Evolutionary conservation across 176 grass and related monocot species (phyloP).

Genomic region (Bromus sterilis): DNA sequence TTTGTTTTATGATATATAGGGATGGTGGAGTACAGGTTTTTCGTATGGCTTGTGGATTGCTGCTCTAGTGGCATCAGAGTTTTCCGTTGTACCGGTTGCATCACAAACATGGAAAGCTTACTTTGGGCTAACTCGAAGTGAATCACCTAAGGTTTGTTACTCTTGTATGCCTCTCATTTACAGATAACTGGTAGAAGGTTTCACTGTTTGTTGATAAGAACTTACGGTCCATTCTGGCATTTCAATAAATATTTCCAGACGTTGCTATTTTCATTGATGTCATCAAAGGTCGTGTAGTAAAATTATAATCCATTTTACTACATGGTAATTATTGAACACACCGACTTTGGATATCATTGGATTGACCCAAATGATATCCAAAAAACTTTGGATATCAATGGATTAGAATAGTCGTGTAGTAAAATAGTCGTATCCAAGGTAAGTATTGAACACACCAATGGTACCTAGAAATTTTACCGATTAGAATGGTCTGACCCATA

Average conservation of each 20-base stretch:
- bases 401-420: no score
- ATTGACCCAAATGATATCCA: no score
- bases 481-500: background rate
- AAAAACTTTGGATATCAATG: no score
- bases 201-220: background rate
- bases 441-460: no score
- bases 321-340: no score
- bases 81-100: conserved; percentile 70
- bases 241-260: background rate
- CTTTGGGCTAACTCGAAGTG: conserved; percentile 51
- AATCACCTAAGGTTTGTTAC: conserved; percentile 52
- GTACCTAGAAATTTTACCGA: no score
- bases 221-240: background rate
- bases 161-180: conserved; percentile 1
- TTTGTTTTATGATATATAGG: conserved; percentile 36
- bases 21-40: conserved; percentile 89
- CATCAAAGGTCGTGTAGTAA: background rate
- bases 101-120: conserved; percentile 74
- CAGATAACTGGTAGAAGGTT: background rate
- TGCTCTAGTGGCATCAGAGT: conserved; percentile 78
- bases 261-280: background rate
- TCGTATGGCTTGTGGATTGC: conserved; percentile 97
- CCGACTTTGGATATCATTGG: no score
- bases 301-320: no score
- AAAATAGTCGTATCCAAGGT: no score